Evolutionary conservation across 768 basidiomycete species (phyloP), one percentile per base, ranked within the genome.

Genomic region (Trametes gibbosa): DNA sequence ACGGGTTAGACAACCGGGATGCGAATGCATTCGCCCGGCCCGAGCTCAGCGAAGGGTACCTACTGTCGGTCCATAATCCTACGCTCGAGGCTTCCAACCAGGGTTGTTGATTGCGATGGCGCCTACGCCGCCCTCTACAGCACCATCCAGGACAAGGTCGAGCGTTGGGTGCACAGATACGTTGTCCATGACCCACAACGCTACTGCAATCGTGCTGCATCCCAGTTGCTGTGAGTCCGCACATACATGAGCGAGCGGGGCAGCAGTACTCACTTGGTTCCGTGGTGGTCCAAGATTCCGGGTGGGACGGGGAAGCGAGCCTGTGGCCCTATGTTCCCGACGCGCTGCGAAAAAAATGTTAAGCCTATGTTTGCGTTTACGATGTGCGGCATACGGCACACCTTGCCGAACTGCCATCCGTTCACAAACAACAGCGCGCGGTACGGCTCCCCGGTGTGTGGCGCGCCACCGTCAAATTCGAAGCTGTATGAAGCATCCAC

Each of bases 331-430:
- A 71, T 63, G 40, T 71, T 73, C 2, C 68, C 70, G 1, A 72
- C 69, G 1, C 73, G 66, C 67, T 69, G 17, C 29, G 3, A 16
- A 17, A 35, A 12, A 5, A 19, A 24, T 16, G 21, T 19, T 32
- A 1, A 51, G 25, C 25, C n/a, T 16, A 27, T 8, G 23, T 32
- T 32, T 32, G 10, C 29, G 5, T 10, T 32, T 10, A 19, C 25
- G 29, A 53, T 51, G 29, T 10, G 35, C 42, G 14, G 6, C 37
- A 14, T 14, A 39, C 37, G 37, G 69, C 79, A 58, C 59, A 84
- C 89, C 73, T 92, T 92, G 8, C 91, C 92, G 83, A 90, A 90
- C 82, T 87, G 86, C 92, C 91, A 93, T 13, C 91, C 92, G 65
- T 93, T 92, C 21, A 93, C 86, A 57, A 89, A 92, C 34, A 93